Conservation (phyloP, 2,329 filamentous ascomycete genomes). For the Gnomoniopsis smithogilvyi region DNA sequence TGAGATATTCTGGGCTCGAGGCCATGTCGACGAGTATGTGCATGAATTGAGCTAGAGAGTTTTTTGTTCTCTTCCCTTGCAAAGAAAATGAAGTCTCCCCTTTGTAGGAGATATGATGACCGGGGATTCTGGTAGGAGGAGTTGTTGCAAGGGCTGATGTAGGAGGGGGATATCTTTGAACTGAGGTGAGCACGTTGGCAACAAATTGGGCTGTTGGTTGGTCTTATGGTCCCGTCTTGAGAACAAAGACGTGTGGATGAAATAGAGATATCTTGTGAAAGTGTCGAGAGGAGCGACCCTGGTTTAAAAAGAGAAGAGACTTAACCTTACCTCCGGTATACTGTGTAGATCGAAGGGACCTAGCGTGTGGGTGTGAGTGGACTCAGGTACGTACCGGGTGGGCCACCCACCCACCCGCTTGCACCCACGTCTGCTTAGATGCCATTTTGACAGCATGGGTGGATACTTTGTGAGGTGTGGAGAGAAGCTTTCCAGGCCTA, state of each 20-base stretch:
- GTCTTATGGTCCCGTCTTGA: neutral
- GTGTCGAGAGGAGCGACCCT: neutral
- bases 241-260: neutral
- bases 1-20: constrained; percentile 23
- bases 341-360: neutral
- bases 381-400: neutral
- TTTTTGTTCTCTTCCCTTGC: constrained; percentile 10
- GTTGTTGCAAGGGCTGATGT: neutral
- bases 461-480: neutral
- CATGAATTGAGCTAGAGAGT: constrained; percentile 18
- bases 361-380: neutral
- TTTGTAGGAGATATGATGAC: neutral
- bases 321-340: neutral
- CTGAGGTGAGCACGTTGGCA: neutral
- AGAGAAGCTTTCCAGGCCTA: neutral
- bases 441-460: neutral
- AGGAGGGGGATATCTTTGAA: neutral
- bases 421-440: neutral
- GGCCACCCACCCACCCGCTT: neutral
- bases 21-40: constrained; percentile 27
- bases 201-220: neutral
- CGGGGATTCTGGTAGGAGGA: neutral
- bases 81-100: neutral
- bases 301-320: neutral
- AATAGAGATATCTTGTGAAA: neutral